phyloP scores from a whole-genome alignment of 176 grass and related monocot genomes.

The Carex littledalei region DNA sequence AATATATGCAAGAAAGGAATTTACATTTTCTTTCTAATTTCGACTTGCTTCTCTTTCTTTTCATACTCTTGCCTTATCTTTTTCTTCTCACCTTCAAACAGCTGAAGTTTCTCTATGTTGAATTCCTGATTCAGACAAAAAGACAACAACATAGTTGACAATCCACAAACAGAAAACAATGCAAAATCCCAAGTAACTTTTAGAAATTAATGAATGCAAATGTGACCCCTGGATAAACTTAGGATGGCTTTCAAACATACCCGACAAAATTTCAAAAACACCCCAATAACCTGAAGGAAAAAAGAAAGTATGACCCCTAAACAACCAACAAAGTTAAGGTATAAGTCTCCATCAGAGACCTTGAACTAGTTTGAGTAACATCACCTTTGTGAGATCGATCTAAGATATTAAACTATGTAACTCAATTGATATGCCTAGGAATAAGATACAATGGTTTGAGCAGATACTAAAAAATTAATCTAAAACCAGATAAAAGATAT shows the following conservation, averaged over 20 bases:
- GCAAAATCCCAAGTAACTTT: background rate
- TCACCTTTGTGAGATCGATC: background rate
- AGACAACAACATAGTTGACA: background rate
- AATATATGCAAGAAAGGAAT: background rate
- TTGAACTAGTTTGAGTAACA: background rate
- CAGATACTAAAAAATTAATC: conserved; percentile 7
- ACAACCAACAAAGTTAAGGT: background rate
- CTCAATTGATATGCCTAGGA: background rate
- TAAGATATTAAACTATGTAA: background rate
- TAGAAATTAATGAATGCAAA: background rate
- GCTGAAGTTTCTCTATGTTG: conserved; percentile 68
- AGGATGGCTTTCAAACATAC: background rate
- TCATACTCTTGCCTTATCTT: conserved; percentile 66
- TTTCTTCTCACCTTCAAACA: conserved; percentile 74
- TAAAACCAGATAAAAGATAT: background rate
- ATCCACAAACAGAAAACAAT: background rate
- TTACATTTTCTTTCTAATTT: conserved; percentile 83
- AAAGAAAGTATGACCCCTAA: background rate
- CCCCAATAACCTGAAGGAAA: background rate
- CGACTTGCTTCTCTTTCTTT: conserved; percentile 61
- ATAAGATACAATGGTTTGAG: background rate
- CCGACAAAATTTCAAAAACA: background rate
- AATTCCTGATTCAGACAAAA: conserved; percentile 45
- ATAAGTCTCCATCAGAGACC: background rate
- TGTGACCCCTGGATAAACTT: background rate